Evolutionary conservation across 2,329 filamentous ascomycete species (phyloP).

Genomic region (Fusarium miscanthi): DNA sequence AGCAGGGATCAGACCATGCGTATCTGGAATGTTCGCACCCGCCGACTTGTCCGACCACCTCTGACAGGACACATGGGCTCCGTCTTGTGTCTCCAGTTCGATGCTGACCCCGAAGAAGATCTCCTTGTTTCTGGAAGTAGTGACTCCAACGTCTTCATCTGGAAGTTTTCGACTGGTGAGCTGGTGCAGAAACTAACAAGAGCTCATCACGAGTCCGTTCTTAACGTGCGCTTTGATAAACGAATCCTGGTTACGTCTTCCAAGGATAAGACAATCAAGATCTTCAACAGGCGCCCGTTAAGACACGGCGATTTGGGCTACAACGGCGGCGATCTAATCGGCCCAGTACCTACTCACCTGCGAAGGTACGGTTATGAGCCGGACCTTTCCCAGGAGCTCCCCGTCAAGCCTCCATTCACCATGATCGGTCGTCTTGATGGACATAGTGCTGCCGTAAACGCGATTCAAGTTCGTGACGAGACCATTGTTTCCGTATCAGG

Average conservation of each 20-base stretch:
- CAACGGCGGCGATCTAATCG: slow-evolving; percentile 54
- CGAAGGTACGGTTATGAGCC: slow-evolving; percentile 66
- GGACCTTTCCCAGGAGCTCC: slow-evolving; percentile 58
- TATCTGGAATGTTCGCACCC: slow-evolving; percentile 89
- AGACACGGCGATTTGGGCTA: slow-evolving; percentile 69
- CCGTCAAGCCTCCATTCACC: slow-evolving; percentile 73
- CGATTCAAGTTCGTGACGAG: slow-evolving; percentile 86
- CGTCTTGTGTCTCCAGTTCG: slow-evolving; percentile 94
- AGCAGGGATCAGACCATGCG: slow-evolving; percentile 89
- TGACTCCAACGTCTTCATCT: slow-evolving; percentile 89
- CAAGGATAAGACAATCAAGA: slow-evolving; percentile 96
- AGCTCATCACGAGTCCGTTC: slow-evolving; percentile 89
- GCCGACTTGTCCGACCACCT: slow-evolving; percentile 79
- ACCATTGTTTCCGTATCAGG: slow-evolving; percentile 96
- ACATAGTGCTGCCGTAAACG: slow-evolving; percentile 93
- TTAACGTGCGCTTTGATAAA: slow-evolving; percentile 93
- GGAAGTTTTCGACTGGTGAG: slow-evolving; percentile 92
- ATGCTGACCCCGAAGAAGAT: slow-evolving; percentile 86
- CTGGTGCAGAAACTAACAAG: slow-evolving; percentile 78
- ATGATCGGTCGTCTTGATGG: slow-evolving; percentile 84
- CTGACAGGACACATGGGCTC: slow-evolving; percentile 83
- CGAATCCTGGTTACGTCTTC: slow-evolving; percentile 95
- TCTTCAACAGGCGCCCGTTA: slow-evolving; percentile 87
- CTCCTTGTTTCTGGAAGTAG: slow-evolving; percentile 96
- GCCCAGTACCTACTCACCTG: slow-evolving; percentile 63